Evolutionary conservation across 495 filamentous ascomycete genomes (phyloP).

Genomic region (Lophiostoma macrostomum): DNA sequence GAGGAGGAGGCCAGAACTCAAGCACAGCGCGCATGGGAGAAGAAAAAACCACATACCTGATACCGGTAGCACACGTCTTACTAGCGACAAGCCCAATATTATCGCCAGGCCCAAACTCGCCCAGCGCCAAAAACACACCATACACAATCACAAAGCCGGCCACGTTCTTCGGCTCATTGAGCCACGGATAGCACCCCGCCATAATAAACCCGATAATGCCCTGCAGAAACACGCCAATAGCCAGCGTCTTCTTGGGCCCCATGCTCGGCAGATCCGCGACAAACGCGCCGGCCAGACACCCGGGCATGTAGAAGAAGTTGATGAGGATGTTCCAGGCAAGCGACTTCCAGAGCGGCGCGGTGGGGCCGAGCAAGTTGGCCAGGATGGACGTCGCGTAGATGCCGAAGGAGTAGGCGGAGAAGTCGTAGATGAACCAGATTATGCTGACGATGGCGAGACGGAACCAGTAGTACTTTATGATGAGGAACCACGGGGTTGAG

Average conservation of each 20-base stretch:
- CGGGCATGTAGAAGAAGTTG: constrained; percentile 84
- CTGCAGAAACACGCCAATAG: constrained; percentile 63
- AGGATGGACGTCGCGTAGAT: constrained; percentile 75
- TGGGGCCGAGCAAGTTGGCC: constrained; percentile 56
- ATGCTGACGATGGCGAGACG: constrained; percentile 65
- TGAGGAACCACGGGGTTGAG: constrained; percentile 56
- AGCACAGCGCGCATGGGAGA: background rate
- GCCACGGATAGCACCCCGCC: constrained; percentile 65
- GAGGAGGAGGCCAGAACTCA: too few species aligned
- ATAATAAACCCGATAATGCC: constrained; percentile 83
- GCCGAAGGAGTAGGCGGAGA: constrained; percentile 73
- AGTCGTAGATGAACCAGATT: constrained; percentile 95
- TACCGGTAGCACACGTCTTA: constrained; percentile 81
- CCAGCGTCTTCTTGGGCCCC: constrained; percentile 70
- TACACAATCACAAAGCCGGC: constrained; percentile 76
- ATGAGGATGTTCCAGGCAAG: constrained; percentile 86
- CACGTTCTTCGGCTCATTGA: constrained; percentile 61
- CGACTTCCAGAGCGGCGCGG: constrained; percentile 62
- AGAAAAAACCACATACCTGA: constrained; percentile 46
- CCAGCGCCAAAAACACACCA: constrained; percentile 77
- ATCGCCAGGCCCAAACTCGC: constrained; percentile 84
- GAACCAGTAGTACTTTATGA: constrained; percentile 59
- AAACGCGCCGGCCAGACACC: constrained; percentile 71
- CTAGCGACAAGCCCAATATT: constrained; percentile 86
- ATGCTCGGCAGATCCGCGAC: constrained; percentile 61